These are phyloP conservation scores for Coemansia biformis DNA, from an alignment of 192 early-diverging fungal species.

Conservation along the genomic window DNA sequence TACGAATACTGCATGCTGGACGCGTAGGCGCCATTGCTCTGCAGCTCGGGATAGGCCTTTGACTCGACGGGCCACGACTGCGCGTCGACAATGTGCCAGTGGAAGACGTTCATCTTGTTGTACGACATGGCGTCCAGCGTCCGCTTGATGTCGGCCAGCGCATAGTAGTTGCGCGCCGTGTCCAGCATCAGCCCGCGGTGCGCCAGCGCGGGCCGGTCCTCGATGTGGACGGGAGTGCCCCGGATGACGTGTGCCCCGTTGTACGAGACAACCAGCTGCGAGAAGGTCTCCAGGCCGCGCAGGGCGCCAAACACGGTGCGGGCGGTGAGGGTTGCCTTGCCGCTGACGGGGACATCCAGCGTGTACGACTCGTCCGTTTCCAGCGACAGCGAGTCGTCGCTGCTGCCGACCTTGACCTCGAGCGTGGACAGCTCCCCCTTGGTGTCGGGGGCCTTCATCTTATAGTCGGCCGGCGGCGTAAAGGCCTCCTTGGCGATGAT, in stretches of 20 bases:
- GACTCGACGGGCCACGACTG: constrained; percentile 70
- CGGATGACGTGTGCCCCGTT: constrained; percentile 44
- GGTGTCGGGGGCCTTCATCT: constrained; percentile 4
- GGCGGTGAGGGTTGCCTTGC: constrained; percentile 54
- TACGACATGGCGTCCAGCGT: constrained; percentile 66
- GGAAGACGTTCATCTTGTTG: constrained; percentile 72
- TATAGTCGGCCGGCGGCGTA: constrained; percentile 49
- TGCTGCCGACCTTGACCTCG: constrained; percentile 45
- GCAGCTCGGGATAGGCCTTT: constrained; percentile 57
- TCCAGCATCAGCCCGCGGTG: constrained; percentile 70
- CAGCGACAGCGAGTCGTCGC: constrained; percentile 48
- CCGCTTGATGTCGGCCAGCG: constrained; percentile 52
- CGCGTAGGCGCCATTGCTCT: constrained; percentile 61
- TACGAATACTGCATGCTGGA: constrained; percentile 63
- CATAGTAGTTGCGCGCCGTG: constrained; percentile 64
- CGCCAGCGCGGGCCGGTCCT: constrained; percentile 56
- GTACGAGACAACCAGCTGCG: constrained; percentile 57
- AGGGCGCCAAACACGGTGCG: constrained; percentile 63
- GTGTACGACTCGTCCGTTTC: constrained; percentile 69
- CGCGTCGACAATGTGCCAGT: constrained; percentile 72
- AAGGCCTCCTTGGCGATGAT: constrained; percentile 50
- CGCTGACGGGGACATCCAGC: constrained; percentile 54
- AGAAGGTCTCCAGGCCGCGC: constrained; percentile 65
- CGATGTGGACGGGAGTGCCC: constrained; percentile 55
- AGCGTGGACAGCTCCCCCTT: constrained; percentile 31